Conservation (phyloP, 495 filamentous ascomycete species). For the Hypoxylon lienhwacheense region DNA sequence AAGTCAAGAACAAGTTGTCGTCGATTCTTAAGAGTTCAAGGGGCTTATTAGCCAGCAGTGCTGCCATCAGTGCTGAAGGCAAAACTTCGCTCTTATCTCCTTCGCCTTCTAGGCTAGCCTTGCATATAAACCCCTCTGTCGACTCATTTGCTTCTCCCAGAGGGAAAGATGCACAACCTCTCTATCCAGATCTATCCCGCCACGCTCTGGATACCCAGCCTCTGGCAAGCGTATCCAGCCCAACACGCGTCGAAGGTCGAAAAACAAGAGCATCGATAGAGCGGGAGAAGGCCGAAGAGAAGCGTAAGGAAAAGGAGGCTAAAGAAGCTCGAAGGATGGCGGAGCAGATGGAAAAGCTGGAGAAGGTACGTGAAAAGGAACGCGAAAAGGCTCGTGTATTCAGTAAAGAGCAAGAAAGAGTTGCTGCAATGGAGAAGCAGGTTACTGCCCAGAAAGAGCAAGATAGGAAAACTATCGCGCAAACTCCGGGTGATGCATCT, state of each 20-base stretch:
- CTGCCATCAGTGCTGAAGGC: slow-evolving; percentile 73
- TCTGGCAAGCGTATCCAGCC: slow-evolving; percentile 42
- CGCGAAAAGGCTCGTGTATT: slow-evolving; percentile 63
- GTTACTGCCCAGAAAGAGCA: slow-evolving; percentile 48
- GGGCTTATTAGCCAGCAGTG: slow-evolving; percentile 78
- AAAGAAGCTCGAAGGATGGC: slow-evolving; percentile 51
- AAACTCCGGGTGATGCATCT: slow-evolving; percentile 41
- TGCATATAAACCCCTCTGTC: slow-evolving; percentile 41
- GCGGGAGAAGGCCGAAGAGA: slow-evolving; percentile 64
- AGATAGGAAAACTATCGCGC: slow-evolving; percentile 39
- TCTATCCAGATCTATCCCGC: slow-evolving; percentile 51
- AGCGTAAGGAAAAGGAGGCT: slow-evolving; percentile 62
- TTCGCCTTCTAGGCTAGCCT: slow-evolving; percentile 41
- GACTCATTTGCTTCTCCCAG: slow-evolving; percentile 43
- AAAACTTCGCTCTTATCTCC: slow-evolving; percentile 59
- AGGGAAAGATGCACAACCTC: slow-evolving; percentile 37
- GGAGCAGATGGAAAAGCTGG: slow-evolving; percentile 60
- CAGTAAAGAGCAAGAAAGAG: slow-evolving; percentile 63
- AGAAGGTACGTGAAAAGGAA: slow-evolving; percentile 58
- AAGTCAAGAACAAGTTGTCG: slow-evolving; percentile 84
- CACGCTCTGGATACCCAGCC: slow-evolving; percentile 38
- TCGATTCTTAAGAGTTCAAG: slow-evolving; percentile 85
- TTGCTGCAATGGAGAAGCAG: slow-evolving; percentile 53
- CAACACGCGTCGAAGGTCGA: slow-evolving; percentile 52
- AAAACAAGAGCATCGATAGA: slow-evolving; percentile 76